Conservation (phyloP, 257 asterid genomes). For the Scutellaria galericulata region DNA sequence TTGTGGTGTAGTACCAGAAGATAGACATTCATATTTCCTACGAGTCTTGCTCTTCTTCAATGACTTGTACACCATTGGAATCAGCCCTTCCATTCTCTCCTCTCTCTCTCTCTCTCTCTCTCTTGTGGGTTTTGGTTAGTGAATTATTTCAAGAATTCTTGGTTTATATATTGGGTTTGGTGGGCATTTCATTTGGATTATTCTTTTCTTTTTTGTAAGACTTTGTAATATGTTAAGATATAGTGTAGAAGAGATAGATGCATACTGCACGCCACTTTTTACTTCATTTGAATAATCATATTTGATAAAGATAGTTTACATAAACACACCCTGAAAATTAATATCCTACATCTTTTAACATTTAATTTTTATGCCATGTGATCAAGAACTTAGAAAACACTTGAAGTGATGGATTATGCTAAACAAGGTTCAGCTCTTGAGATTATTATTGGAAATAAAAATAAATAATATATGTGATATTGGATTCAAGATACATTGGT, state of each 20-base stretch:
- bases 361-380: too few species aligned
- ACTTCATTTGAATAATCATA: slow-evolving; percentile 32
- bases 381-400: too few species aligned
- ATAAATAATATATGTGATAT: neutral
- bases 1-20: slow-evolving; percentile 43
- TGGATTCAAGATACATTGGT: too few species aligned
- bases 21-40: slow-evolving; percentile 60
- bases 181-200: slow-evolving; percentile 25
- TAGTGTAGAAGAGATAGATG: slow-evolving; percentile 29
- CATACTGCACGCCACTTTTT: slow-evolving; percentile 40
- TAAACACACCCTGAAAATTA: too few species aligned
- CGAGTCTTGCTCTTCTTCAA: slow-evolving; percentile 60
- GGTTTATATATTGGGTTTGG: slow-evolving; percentile 46
- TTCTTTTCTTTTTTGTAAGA: neutral
- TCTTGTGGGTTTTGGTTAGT: too few species aligned
- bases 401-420: too few species aligned
- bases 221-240: neutral
- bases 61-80: slow-evolving; percentile 68
- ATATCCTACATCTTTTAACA: too few species aligned
- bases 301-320: too few species aligned
- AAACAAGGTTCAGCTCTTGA: too few species aligned
- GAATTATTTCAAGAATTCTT: slow-evolving; percentile 29
- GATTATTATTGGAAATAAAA: neutral
- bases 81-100: slow-evolving; percentile 66
- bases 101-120: neutral